phyloP scores from a whole-genome alignment of 768 basidiomycete species.

The Mycena latifolia region DNA sequence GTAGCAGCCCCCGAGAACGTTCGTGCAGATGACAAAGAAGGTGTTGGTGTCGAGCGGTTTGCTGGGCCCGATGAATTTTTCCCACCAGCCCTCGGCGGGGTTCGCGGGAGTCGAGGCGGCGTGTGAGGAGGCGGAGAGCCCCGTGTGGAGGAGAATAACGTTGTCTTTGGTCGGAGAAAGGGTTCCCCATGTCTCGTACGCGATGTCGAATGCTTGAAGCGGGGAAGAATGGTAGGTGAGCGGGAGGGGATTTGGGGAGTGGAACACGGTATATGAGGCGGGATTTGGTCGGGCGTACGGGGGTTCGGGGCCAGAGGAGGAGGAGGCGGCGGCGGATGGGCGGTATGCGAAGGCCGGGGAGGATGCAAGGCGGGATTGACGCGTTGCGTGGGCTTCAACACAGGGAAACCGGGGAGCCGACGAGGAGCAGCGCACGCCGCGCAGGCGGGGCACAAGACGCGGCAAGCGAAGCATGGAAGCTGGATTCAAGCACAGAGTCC shows the following conservation, averaged over 20 bases:
- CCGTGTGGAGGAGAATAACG: slow-evolving; percentile 95
- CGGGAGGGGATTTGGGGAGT: slow-evolving; percentile 70
- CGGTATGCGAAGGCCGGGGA: slow-evolving; percentile 44
- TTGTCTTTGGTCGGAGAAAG: slow-evolving; percentile 85
- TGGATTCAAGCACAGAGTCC: not conserved
- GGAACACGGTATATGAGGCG: slow-evolving; percentile 77
- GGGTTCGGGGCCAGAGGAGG: slow-evolving; percentile 77
- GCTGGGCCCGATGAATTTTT: slow-evolving; percentile 97
- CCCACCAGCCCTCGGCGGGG: slow-evolving; percentile 95
- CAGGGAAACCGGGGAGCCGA: slow-evolving; percentile 69
- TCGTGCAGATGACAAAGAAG: slow-evolving; percentile 95
- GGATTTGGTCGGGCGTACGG: slow-evolving; percentile 87
- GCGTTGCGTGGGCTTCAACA: slow-evolving; percentile 83
- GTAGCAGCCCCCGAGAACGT: slow-evolving; percentile 97
- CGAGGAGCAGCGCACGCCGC: slow-evolving; percentile 23
- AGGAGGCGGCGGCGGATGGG: slow-evolving; percentile 46
- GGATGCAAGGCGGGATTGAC: slow-evolving; percentile 66
- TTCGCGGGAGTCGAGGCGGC: slow-evolving; percentile 86
- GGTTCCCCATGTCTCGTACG: slow-evolving; percentile 98
- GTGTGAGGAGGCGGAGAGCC: slow-evolving; percentile 96
- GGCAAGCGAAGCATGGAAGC: slow-evolving; percentile 14
- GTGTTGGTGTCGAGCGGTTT: slow-evolving; percentile 93
- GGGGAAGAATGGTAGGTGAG: slow-evolving; percentile 66
- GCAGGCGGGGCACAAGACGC: slow-evolving; percentile 20
- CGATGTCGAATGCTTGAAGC: slow-evolving; percentile 83